Conservation (phyloP, 768 basidiomycete species). For the Boletus sp. region DNA sequence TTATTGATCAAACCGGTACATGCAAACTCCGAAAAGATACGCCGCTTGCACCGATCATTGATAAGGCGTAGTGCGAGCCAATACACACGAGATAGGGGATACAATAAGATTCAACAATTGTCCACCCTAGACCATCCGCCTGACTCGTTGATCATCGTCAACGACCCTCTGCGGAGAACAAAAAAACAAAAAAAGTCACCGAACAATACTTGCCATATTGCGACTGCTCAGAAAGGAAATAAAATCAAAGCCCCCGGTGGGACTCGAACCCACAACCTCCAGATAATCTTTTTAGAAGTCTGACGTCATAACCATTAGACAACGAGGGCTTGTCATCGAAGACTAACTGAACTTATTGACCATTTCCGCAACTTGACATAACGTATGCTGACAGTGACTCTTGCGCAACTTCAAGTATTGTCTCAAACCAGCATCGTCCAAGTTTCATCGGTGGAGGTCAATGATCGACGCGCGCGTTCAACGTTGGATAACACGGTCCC, state of each 20-base stretch:
- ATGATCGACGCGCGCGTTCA: not conserved
- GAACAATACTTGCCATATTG: not conserved
- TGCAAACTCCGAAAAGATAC: conserved; percentile 2
- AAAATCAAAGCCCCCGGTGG: conserved; percentile 63
- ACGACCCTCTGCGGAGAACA: no score
- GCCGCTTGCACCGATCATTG: not conserved
- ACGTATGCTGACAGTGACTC: not conserved
- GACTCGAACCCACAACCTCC: conserved; percentile 89
- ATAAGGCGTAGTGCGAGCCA: not conserved
- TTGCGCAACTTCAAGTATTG: not conserved
- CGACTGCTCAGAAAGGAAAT: conserved; percentile 3
- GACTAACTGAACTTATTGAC: not conserved
- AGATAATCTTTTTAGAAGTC: conserved; percentile 83
- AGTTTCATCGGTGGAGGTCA: not conserved
- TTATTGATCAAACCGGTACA: conserved; percentile 7
- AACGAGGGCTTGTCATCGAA: conserved; percentile 56
- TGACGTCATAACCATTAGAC: conserved; percentile 92
- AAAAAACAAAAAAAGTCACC: not conserved
- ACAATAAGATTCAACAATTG: no score
- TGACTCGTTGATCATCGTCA: not conserved
- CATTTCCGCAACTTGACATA: not conserved
- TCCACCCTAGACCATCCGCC: not conserved
- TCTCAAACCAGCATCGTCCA: not conserved
- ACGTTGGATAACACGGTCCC: not conserved
- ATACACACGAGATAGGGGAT: not conserved